Base-by-base conservation (phyloP, 768 basidiomycete genomes). In the Lactarius hengduanensis region DNA sequence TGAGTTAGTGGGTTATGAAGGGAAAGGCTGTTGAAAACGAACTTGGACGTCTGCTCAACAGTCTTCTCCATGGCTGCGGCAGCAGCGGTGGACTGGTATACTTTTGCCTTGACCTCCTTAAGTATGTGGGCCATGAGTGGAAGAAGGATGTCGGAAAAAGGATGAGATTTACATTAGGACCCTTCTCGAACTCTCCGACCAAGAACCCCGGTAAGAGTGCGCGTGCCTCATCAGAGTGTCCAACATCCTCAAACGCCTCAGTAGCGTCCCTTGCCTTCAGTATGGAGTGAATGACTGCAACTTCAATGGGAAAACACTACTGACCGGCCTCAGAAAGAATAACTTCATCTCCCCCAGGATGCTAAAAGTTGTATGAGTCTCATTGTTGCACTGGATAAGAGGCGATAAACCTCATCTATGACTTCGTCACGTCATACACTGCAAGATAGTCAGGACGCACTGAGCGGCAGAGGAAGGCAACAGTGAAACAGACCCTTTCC, bases 211-310 rank as follows among this genome's bases (percentile, higher is more conserved):
- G 13, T 89, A 97, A 64, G 94, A 96, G 7, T 93, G 90, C 77
- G 91, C 97, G 88, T 30, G 97, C 97, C 79, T 99, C 97, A 72
- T 98, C 96, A 0, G 96, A 98, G 84, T 98, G 97, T 36, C 97
- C 97, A 36, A 99, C 96, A 76, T 99, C 97, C 80, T 98, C 96
- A 74, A 99, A 99, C 7, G 97, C 94, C 74, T 98, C 97, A 40
- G 96, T 96, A 28, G 96, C 96, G 76, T 98, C 95, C n/a, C 76
- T 91, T 89, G 72, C 92, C 94, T 96, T 77, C 22, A 68, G 59
- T 54, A 56, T 65, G 57, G 32, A 30, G 57, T 67, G 32, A 65
- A 62, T 34, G 8, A 34, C 43, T 20, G 57, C 11, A 43, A 32
- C 13, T 28, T 16, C 10, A 18, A 32, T 32, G 61, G 54, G 55